Evolutionary conservation across 352 stramenopile genomes (phyloP).

Genomic region (Phytophthora podocarpi): DNA sequence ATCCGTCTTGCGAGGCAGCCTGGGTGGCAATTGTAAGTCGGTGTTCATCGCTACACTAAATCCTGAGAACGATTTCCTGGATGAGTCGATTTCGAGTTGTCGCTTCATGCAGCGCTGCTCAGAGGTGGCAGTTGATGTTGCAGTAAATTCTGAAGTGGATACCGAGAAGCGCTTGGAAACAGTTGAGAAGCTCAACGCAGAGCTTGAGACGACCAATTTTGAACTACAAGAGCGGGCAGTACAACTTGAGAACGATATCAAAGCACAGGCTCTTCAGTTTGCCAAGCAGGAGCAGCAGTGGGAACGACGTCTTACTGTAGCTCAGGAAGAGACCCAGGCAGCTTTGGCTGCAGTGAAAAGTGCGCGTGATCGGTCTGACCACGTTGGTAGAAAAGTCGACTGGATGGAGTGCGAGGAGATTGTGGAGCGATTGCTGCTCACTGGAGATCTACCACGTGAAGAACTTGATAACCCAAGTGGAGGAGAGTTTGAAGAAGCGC

Average conservation of each 20-base stretch:
- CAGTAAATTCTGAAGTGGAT: conserved; percentile 73
- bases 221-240: conserved; percentile 47
- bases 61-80: conserved; percentile 80
- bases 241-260: conserved; percentile 55
- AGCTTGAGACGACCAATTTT: conserved; percentile 48
- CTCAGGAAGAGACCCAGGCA: conserved; percentile 37
- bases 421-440: conserved; percentile 54
- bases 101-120: conserved; percentile 96
- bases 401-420: conserved; percentile 66
- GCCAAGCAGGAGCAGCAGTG: conserved; percentile 45
- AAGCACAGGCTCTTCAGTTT: conserved; percentile 35
- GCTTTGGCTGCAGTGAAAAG: conserved; percentile 33
- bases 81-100: conserved; percentile 96
- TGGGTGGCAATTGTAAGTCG: conserved; percentile 97
- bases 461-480: conserved; percentile 31
- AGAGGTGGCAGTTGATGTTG: conserved; percentile 79
- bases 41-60: conserved; percentile 97
- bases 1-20: conserved; percentile 92
- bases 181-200: conserved; percentile 58
- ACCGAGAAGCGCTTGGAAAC: conserved; percentile 56
- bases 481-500: conserved; percentile 33
- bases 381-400: conserved; percentile 33
- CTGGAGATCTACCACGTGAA: conserved; percentile 51
- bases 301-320: conserved; percentile 29
- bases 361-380: conserved; percentile 11